These are phyloP conservation scores for Saprolegnia diclina DNA, from an alignment of 352 stramenopile species.

Conservation along the genomic window DNA sequence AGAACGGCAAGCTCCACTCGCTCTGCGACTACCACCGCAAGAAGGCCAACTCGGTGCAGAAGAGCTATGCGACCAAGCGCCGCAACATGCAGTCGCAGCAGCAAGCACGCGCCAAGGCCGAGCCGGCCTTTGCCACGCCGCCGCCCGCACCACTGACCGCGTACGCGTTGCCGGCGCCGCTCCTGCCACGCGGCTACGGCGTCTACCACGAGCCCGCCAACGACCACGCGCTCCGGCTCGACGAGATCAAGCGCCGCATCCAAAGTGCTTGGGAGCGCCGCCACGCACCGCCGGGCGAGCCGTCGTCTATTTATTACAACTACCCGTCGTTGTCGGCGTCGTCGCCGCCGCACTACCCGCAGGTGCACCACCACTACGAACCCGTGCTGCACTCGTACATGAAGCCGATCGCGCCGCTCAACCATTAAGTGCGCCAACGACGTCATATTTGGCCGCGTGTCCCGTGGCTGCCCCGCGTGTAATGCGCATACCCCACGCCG, in stretches of 20 bases:
- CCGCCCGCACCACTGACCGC: not conserved
- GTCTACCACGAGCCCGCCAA: not conserved
- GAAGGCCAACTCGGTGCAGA: slow-evolving; percentile 30
- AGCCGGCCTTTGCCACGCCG: not conserved
- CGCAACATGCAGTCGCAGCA: slow-evolving; percentile 13
- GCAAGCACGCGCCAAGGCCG: not conserved
- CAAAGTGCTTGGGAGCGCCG: slow-evolving; percentile 27
- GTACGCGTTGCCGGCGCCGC: not conserved
- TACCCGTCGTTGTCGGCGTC: not conserved
- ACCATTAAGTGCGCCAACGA: too few species aligned
- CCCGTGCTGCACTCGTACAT: not conserved
- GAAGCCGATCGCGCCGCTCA: too few species aligned
- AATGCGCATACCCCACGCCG: too few species aligned
- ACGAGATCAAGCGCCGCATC: slow-evolving; percentile 24
- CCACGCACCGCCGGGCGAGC: not conserved
- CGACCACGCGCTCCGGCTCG: slow-evolving; percentile 6
- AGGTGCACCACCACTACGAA: not conserved
- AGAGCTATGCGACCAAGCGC: slow-evolving; percentile 26
- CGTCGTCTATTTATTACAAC: slow-evolving; percentile 6
- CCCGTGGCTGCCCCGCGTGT: too few species aligned
- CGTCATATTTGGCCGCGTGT: too few species aligned
- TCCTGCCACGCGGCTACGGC: not conserved
- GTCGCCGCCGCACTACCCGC: not conserved
- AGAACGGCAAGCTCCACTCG: slow-evolving; percentile 32
- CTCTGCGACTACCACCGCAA: slow-evolving; percentile 33